phyloP scores from a whole-genome alignment of 2,329 filamentous ascomycete species.

The Penicillium brevicompactum region DNA sequence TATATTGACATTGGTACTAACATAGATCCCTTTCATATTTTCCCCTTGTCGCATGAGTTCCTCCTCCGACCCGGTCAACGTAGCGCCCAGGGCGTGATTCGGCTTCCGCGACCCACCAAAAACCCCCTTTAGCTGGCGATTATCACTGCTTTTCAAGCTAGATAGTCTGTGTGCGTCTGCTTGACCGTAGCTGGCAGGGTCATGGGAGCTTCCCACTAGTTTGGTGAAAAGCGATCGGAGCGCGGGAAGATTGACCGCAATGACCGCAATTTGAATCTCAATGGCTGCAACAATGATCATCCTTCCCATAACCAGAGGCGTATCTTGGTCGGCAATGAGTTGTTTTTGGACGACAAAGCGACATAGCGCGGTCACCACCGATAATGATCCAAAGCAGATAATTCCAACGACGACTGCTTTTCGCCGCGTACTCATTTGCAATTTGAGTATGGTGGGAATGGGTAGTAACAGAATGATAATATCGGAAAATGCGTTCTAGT shows the following conservation, averaged over 20 bases:
- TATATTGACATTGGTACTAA: not conserved
- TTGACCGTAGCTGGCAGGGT: not conserved
- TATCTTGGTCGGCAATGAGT: not conserved
- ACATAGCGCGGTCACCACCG: not conserved
- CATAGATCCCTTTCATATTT: not conserved
- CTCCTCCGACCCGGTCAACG: not conserved
- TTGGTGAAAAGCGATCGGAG: not conserved
- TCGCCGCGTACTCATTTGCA: not conserved
- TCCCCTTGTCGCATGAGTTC: not conserved
- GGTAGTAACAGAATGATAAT: not conserved
- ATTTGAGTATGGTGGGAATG: not conserved
- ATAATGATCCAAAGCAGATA: not conserved
- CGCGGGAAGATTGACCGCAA: not conserved
- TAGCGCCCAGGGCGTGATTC: not conserved
- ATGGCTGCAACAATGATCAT: not conserved
- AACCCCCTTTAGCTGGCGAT: not conserved
- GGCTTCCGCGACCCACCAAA: not conserved
- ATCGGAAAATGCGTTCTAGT: not conserved
- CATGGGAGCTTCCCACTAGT: not conserved
- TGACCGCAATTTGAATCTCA: not conserved
- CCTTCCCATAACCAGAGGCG: not conserved
- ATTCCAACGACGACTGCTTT: not conserved
- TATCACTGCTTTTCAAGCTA: not conserved
- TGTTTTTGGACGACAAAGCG: not conserved
- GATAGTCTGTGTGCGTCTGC: not conserved